Evolutionary conservation across 2,329 filamentous ascomycete genomes (phyloP), one percentile per base, ranked within the genome.

Genomic region (Cadophora malorum): DNA sequence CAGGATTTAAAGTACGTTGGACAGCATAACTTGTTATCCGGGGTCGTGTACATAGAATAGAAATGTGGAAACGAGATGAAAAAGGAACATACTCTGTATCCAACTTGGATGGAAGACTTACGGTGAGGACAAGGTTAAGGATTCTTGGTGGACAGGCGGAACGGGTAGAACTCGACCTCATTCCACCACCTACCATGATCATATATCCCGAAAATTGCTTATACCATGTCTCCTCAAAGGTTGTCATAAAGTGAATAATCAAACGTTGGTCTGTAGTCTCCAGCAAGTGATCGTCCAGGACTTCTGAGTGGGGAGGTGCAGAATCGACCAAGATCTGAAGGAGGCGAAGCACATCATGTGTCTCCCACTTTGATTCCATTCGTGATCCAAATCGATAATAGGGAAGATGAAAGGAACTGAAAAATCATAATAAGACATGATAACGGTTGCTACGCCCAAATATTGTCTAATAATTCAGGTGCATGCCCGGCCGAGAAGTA

Each of bases 301-400:
- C 33, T 16, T 55, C 52, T 53, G 23, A 4, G 25, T 4, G 33
- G 25, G 52, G 25, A 55, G 50, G 52, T 33, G 52, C 52, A 33
- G 52, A 28, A 55, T 55, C 14, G 28, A 55, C 16, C 23, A 55
- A 25, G 25, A 31, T 55, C 28, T 55, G 1, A n/a, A n/a, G 5
- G 52, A 55, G 52, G 52, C 52, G 25, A 28, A 33, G 52, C 28
- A 55, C 12, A 55, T 55, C 52, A 55, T 28, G 52, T 55, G 25
- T 55, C 52, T 33, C 5, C 23, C 23, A 45, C 50, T 3, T 19
- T 25, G 25, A 55, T 55, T 33, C 25, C 12, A 55, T 14, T 33
- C 14, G 33, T 55, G 52, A 55, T 55, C 52, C 52, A 55, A 55
- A 55, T 55, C 28, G 12, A 3, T 9, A 8, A 33, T 7, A 55